phyloP scores from a whole-genome alignment of 176 grass and related monocot genomes.

The Carex parvula region DNA sequence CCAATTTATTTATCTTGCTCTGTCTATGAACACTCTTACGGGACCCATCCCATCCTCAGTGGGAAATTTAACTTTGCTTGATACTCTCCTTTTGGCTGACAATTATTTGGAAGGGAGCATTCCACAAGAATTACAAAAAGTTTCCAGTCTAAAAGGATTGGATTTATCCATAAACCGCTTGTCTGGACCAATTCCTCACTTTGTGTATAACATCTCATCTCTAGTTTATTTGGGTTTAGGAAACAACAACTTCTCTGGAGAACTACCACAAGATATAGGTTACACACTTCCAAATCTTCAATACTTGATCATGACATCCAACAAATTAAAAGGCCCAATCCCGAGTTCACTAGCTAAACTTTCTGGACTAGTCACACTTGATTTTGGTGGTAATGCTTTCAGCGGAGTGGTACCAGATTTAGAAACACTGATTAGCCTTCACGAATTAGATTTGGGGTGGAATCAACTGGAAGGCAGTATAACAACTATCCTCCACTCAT shows the following conservation, averaged over 20 bases:
- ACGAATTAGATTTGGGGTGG: slow-evolving; percentile 2
- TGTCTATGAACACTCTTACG: slow-evolving; percentile 30
- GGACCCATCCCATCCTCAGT: slow-evolving; percentile 37
- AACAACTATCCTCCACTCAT: slow-evolving; percentile 36
- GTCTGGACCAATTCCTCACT: slow-evolving; percentile 21
- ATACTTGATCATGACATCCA: slow-evolving; percentile 15
- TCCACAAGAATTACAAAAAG: slow-evolving; percentile 34
- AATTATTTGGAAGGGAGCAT: slow-evolving; percentile 43
- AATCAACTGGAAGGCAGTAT: slow-evolving; percentile 39
- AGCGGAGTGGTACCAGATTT: slow-evolving; percentile 29
- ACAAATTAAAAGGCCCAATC: slow-evolving; percentile 17
- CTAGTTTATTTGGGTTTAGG: slow-evolving; percentile 32
- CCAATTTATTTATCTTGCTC: slow-evolving; percentile 24
- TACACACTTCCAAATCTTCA: slow-evolving; percentile 36
- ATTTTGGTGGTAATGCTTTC: slow-evolving; percentile 25
- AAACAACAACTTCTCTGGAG: slow-evolving; percentile 26
- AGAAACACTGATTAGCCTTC: slow-evolving; percentile 27
- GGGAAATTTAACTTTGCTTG: slow-evolving; percentile 38
- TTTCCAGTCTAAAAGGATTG: slow-evolving; percentile 2
- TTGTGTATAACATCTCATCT: slow-evolving; percentile 47
- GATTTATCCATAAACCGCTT: slow-evolving; percentile 36
- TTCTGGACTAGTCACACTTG: slow-evolving; percentile 25
- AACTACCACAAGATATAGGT: slow-evolving; percentile 40
- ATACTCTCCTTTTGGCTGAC: slow-evolving; percentile 12
- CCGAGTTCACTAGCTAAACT: slow-evolving; percentile 41